Evolutionary conservation across 345 rosid species (phyloP).

Genomic region (Dipteronia dyeriana): DNA sequence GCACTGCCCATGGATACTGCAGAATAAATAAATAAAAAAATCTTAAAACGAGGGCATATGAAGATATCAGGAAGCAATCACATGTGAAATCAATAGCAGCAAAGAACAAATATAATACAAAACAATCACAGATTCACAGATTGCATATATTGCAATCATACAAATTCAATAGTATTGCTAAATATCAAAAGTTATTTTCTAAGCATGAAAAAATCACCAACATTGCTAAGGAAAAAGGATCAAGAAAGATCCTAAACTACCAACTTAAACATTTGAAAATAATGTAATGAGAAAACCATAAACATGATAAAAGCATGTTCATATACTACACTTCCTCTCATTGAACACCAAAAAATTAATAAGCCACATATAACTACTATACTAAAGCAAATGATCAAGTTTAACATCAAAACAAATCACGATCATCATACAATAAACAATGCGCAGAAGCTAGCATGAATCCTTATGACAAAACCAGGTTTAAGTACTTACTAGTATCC

Average conservation of each 20-base stretch:
- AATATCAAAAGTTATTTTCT: background rate
- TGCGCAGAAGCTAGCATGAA: no score
- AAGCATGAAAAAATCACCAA: background rate
- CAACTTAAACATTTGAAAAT: no score
- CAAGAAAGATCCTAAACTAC: no score
- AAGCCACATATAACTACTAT: background rate
- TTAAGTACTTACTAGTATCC: slow-evolving; percentile 40
- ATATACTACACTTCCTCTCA: no score
- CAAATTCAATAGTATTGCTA: background rate
- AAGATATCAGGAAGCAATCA: background rate
- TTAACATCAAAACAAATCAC: no score
- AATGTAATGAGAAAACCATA: background rate
- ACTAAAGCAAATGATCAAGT: background rate
- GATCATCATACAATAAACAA: no score
- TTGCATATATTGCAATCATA: background rate
- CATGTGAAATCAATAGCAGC: background rate
- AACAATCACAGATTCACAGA: no score
- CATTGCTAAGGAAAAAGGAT: background rate
- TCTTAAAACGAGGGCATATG: background rate
- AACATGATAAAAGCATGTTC: background rate
- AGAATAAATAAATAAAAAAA: slow-evolving; percentile 6
- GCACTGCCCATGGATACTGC: slow-evolving; percentile 58
- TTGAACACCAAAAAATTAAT: no score
- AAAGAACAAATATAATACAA: no score
- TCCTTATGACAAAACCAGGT: no score